Percentiles rank a stretch among this genome's conserved stretches.
phyloP scores from a whole-genome alignment of 148 eudicot species.

The Heliamphora exappendiculata region DNA sequence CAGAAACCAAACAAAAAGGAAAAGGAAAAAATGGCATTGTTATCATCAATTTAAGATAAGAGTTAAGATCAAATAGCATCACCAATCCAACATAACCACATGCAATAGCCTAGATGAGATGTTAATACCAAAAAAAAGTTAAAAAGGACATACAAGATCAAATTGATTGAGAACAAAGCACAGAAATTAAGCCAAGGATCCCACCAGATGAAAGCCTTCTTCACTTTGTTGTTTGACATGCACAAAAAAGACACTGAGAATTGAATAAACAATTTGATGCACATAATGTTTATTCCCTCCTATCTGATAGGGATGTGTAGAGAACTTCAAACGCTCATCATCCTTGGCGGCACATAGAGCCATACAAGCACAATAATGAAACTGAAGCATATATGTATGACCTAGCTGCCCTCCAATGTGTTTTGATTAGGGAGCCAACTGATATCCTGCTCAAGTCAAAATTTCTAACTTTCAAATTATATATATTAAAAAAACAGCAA shows the following conservation, averaged over 20 bases:
- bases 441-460: slow-evolving; percentile 15
- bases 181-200: not conserved
- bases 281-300: not conserved
- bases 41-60: not conserved
- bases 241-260: not conserved
- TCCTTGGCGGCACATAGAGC: not conserved
- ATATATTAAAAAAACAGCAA: not conserved
- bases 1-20: too few species aligned
- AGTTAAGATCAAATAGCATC: not conserved
- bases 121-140: not conserved
- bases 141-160: not conserved
- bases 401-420: not conserved
- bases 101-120: not conserved
- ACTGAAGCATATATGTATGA: not conserved
- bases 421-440: slow-evolving; percentile 13
- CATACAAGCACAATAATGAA: not conserved
- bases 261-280: not conserved
- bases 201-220: not conserved
- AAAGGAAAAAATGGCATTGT: not conserved
- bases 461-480: not conserved
- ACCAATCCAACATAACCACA: not conserved
- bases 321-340: not conserved
- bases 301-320: not conserved
- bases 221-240: not conserved
- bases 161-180: not conserved